These are phyloP conservation scores for Suhomyces taliae DNA, from an alignment of 1,139 yeast genomes.

Conservation along the genomic window DNA sequence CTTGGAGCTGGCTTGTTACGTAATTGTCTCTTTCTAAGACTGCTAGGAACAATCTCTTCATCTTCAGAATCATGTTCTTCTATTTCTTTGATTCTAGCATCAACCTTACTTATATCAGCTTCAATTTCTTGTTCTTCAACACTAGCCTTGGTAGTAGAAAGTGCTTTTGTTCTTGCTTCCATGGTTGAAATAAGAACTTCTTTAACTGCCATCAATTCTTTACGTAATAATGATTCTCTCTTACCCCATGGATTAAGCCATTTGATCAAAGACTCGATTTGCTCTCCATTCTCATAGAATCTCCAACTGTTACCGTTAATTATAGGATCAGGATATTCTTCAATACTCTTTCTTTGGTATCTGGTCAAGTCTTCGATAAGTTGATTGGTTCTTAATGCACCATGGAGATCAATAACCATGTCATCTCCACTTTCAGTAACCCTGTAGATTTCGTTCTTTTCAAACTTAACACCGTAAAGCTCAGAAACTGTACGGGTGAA, in stretches of 20 bases:
- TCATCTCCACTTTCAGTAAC: slow-evolving; percentile 6
- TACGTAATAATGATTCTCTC: slow-evolving; percentile 66
- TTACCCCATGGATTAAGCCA: slow-evolving; percentile 81
- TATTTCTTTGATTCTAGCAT: slow-evolving; percentile 21
- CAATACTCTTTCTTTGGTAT: slow-evolving; percentile 63
- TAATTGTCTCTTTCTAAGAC: slow-evolving; percentile 18
- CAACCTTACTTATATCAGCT: slow-evolving; percentile 10
- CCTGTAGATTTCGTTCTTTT: slow-evolving; percentile 17
- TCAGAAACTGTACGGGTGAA: slow-evolving; percentile 22
- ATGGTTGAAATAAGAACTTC: slow-evolving; percentile 59
- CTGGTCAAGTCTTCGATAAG: slow-evolving; percentile 35
- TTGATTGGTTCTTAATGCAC: slow-evolving; percentile 33
- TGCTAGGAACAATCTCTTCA: slow-evolving; percentile 16
- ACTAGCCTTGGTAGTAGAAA: slow-evolving; percentile 41
- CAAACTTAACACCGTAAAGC: slow-evolving; percentile 20
- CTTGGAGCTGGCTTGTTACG: slow-evolving; percentile 15
- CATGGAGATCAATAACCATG: slow-evolving; percentile 41
- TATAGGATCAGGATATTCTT: slow-evolving; percentile 62
- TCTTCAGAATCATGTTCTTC: slow-evolving; percentile 23
- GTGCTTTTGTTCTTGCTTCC: slow-evolving; percentile 56
- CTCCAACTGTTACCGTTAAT: slow-evolving; percentile 64
- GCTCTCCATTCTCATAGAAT: slow-evolving; percentile 61
- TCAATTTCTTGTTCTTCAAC: slow-evolving; percentile 42
- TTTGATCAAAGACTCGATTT: slow-evolving; percentile 53
- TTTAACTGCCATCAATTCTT: slow-evolving; percentile 58